Evolutionary conservation across 306 rosid genomes (phyloP).

Genomic region (Begonia peltatifolia): DNA sequence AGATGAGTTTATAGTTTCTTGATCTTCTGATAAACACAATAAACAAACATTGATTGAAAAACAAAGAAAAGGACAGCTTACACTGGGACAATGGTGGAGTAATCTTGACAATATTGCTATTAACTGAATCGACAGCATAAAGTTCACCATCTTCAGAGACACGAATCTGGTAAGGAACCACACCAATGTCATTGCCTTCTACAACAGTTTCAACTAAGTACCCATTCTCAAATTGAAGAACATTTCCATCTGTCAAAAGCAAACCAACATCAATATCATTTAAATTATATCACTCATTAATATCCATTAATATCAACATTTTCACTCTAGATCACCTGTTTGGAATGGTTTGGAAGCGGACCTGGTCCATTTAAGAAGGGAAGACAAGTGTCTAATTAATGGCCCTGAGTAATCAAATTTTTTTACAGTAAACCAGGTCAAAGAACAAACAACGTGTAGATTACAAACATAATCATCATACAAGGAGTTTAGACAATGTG

Average conservation of each 20-base stretch:
- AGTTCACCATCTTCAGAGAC: slow-evolving; percentile 85
- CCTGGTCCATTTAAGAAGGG: slow-evolving; percentile 78
- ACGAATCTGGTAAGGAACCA: slow-evolving; percentile 62
- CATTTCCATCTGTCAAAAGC: slow-evolving; percentile 59
- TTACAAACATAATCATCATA: not conserved
- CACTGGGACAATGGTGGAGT: slow-evolving; percentile 85
- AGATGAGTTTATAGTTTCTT: too few species aligned
- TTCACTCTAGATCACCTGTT: slow-evolving; percentile 33
- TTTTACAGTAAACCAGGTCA: slow-evolving; percentile 2
- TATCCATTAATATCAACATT: slow-evolving; percentile 1
- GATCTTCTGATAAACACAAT: too few species aligned
- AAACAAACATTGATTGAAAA: not conserved
- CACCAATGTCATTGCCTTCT: slow-evolving; percentile 81
- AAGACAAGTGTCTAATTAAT: slow-evolving; percentile 57
- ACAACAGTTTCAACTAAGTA: slow-evolving; percentile 89
- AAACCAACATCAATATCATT: not conserved
- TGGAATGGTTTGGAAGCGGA: slow-evolving; percentile 56
- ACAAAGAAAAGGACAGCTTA: slow-evolving; percentile 19
- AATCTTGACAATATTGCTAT: slow-evolving; percentile 81
- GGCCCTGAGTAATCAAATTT: slow-evolving; percentile 46
- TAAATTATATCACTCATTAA: not conserved
- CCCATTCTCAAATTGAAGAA: slow-evolving; percentile 86
- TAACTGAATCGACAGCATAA: slow-evolving; percentile 66
- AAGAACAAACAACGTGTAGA: slow-evolving; percentile 1
- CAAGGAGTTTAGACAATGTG: not conserved